Conservation (phyloP, 2,329 filamentous ascomycete species). For the Salinomyces thailandicus region DNA sequence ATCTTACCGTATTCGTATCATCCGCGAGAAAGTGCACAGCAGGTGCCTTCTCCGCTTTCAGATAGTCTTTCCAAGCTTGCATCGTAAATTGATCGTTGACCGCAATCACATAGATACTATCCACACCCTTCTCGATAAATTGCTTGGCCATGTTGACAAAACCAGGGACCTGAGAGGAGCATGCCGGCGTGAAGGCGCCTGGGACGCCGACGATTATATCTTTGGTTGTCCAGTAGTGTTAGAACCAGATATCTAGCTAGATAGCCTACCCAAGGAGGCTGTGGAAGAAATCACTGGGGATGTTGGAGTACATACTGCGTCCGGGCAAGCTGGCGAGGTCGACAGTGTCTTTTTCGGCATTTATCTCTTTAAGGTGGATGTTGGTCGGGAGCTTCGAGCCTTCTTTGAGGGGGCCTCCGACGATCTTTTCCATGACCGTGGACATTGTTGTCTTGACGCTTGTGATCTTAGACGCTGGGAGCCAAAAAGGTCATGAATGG, state of each 20-base stretch:
- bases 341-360: conserved; percentile 17
- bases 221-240: not conserved
- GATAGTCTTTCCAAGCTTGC: conserved; percentile 20
- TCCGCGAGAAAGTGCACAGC: conserved; percentile 20
- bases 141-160: conserved; percentile 17
- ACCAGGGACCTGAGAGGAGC: conserved; percentile 20
- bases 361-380: conserved; percentile 16
- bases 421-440: too few species aligned
- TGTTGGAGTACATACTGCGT: conserved; percentile 12
- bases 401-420: conserved; percentile 11
- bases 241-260: not conserved
- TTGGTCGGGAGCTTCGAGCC: conserved; percentile 14
- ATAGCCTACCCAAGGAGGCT: not conserved
- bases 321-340: conserved; percentile 14
- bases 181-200: conserved; percentile 20
- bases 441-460: too few species aligned
- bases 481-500: too few species aligned
- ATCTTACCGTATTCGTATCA: conserved; percentile 14
- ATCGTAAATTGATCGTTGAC: conserved; percentile 20
- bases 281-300: too few species aligned
- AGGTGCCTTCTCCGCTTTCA: conserved; percentile 10
- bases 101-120: conserved; percentile 20
- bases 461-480: too few species aligned
- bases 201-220: conserved; percentile 19
- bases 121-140: conserved; percentile 19